phyloP scores from a whole-genome alignment of 192 early-diverging fungal species.

The Thamnidium elegans region DNA sequence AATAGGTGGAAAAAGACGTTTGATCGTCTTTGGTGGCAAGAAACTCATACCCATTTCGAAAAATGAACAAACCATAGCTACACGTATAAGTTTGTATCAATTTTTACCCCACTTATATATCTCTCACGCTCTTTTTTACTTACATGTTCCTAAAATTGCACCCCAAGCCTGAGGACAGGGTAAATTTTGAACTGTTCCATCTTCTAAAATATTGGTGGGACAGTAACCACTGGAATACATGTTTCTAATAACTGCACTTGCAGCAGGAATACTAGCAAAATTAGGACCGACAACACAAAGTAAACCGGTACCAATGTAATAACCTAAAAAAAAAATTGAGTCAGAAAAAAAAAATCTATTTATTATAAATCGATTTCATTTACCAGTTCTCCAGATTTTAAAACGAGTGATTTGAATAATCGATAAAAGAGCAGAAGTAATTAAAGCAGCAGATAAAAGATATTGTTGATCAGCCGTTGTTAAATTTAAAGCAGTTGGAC shows the following conservation, averaged over 20 bases:
- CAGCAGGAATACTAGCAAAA: slow-evolving; percentile 50
- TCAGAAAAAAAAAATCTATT: too few species aligned
- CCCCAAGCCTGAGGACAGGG: slow-evolving; percentile 54
- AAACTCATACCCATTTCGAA: slow-evolving; percentile 48
- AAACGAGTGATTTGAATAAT: slow-evolving; percentile 56
- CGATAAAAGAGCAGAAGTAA: slow-evolving; percentile 50
- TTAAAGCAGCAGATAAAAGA: slow-evolving; percentile 52
- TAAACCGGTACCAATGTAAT: slow-evolving; percentile 51
- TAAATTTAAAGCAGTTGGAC: slow-evolving; percentile 42
- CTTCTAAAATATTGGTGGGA: slow-evolving; percentile 38
- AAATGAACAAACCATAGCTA: slow-evolving; percentile 38
- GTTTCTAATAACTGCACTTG: slow-evolving; percentile 47
- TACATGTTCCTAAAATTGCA: slow-evolving; percentile 51
- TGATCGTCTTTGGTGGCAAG: slow-evolving; percentile 46
- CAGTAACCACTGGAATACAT: slow-evolving; percentile 55
- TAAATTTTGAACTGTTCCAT: slow-evolving; percentile 42
- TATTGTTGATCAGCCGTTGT: slow-evolving; percentile 36
- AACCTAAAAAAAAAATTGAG: slow-evolving; percentile 10
- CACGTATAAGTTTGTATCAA: not conserved
- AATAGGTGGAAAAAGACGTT: slow-evolving; percentile 47
- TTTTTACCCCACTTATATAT: not conserved
- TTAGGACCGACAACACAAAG: slow-evolving; percentile 47
- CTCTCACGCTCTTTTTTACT: slow-evolving; percentile 12
- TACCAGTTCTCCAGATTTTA: slow-evolving; percentile 30
- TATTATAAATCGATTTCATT: not conserved